Base-by-base conservation (phyloP, 2,329 filamentous ascomycete species). In the Aspergillus quadricinctus region DNA sequence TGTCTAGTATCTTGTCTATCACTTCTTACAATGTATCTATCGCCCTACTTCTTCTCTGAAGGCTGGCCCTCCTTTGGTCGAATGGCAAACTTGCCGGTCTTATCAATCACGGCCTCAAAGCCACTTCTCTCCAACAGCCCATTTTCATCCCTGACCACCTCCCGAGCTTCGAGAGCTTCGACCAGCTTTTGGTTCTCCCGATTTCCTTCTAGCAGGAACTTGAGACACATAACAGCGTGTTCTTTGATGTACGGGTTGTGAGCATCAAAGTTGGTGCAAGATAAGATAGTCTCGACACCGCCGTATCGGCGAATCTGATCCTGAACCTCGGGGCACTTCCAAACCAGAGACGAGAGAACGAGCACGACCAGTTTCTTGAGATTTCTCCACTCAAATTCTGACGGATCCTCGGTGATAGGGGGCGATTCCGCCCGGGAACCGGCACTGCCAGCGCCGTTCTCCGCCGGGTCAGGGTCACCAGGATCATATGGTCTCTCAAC, bases 241-340 rank as follows among this genome's bases (percentile, higher is more conserved):
- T 97, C 93, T 66, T 93, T 90, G 61, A 96, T 92, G 69, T 93
- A 97, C 0, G 92, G 91, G 68, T 97, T 97, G 75, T 96, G 86
- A 64, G 93, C 91, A 69, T 97, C 93, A 69, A 94, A 94, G 31
- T 87, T 84, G 66, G 92, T 97, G 74, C 92, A 96, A 67, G 92
- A 92, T 17, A 97, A 83, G 21, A 97, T 82, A 0, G 90, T 87
- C 63, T 96, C 89, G 46, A 97, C 89, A 45, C 93, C 93, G 61
- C 91, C 89, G 65, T 93, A 85, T 50, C 86, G 83, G 48, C 95
- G 84, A 60, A 97, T 90, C 71, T 97, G 93, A 65, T 88, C 85
- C 73, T 97, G 93, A 0, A 97, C 92, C 8, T 85, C 83, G 1
- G 88, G 83, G 64, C 89, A 90, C 50, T 94, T 94, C 80, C 94